Conservation (phyloP, 208 protist species). For the Leishmania aethiopica region DNA sequence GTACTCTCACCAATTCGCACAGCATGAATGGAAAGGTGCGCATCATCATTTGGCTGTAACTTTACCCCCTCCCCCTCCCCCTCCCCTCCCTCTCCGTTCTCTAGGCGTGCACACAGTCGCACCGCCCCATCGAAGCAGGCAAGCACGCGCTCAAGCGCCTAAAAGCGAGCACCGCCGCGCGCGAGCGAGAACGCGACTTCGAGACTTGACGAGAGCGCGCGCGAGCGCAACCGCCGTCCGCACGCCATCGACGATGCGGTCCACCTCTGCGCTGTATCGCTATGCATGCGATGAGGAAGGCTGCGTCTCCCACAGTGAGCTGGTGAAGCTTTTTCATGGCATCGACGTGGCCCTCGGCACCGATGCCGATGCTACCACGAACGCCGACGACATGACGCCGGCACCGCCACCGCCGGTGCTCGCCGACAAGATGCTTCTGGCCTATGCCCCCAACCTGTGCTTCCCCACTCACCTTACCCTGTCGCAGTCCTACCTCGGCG, state of each 20-base stretch:
- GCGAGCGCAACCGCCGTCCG: not conserved
- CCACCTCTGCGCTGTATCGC: conserved; percentile 62
- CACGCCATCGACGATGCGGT: conserved; percentile 44
- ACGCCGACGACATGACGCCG: not conserved
- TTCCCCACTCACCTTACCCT: conserved; percentile 53
- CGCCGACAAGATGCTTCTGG: conserved; percentile 6
- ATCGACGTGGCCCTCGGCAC: conserved; percentile 40
- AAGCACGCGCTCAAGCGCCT: not conserved
- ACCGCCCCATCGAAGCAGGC: not conserved
- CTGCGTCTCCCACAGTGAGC: conserved; percentile 54
- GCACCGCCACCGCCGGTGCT: conserved; percentile 6
- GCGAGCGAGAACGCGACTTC: not conserved
- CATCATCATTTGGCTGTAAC: not conserved
- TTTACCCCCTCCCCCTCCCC: not conserved
- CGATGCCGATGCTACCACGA: not conserved
- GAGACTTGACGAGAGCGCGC: not conserved
- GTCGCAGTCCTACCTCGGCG: conserved; percentile 64
- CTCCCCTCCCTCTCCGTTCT: not conserved
- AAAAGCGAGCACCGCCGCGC: not conserved
- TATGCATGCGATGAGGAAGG: conserved; percentile 69
- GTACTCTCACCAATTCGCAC: not conserved
- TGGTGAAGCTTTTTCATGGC: conserved; percentile 53
- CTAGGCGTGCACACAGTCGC: not conserved
- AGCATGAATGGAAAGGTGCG: not conserved
- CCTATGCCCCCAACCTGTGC: conserved; percentile 22